Evolutionary conservation across 345 rosid species (phyloP).

Genomic region (Euphorbia pulcherrima): DNA sequence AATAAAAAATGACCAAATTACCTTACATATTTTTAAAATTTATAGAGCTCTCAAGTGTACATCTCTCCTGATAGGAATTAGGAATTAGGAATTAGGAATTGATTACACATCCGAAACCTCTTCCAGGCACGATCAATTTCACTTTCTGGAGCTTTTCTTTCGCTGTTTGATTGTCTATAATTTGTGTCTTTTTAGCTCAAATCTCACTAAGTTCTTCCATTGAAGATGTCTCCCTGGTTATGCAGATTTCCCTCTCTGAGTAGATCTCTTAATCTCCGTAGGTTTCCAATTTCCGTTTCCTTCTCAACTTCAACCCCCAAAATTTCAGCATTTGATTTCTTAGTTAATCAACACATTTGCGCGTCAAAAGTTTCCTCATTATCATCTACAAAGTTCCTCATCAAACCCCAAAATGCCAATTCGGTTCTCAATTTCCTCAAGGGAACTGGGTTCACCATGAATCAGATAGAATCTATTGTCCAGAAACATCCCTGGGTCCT

Average conservation of each 20-base stretch:
- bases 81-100: too few species aligned
- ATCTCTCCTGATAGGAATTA: too few species aligned
- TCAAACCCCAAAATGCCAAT: neutral
- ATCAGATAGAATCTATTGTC: neutral
- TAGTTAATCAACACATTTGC: neutral
- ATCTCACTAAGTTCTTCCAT: neutral
- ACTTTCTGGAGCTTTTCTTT: too few species aligned
- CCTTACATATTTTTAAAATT: too few species aligned
- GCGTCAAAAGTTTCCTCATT: neutral
- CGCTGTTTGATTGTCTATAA: neutral
- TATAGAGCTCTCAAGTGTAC: too few species aligned
- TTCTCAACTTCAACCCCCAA: neutral
- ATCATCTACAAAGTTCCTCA: neutral
- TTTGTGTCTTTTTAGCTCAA: neutral
- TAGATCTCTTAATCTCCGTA: constrained; percentile 14
- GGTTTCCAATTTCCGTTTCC: neutral
- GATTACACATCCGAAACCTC: too few species aligned
- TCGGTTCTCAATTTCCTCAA: neutral
- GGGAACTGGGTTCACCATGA: neutral
- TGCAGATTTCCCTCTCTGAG: neutral
- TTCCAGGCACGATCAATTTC: neutral
- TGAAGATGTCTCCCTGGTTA: neutral
- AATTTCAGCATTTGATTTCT: neutral
- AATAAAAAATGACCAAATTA: too few species aligned
- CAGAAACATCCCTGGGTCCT: neutral